These are phyloP conservation scores for Coleophoma eucalyptorum DNA, from an alignment of 2,329 filamentous ascomycete species.

Conservation along the genomic window DNA sequence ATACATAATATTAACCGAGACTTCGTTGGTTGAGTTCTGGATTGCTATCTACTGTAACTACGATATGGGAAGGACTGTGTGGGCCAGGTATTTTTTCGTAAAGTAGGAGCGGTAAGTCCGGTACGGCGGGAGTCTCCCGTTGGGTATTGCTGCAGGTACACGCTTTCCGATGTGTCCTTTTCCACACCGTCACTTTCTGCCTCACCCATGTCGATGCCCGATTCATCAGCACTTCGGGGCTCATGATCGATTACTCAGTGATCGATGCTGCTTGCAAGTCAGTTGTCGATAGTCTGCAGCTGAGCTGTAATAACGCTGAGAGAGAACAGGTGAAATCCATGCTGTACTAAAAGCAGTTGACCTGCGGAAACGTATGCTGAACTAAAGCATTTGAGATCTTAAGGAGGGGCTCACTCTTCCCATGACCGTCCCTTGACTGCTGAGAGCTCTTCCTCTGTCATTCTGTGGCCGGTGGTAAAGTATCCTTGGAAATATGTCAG, in stretches of 20 bases:
- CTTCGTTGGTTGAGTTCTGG: neutral
- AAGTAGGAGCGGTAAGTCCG: neutral
- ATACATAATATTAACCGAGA: too few species aligned
- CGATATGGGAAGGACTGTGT: too few species aligned
- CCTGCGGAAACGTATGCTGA: too few species aligned
- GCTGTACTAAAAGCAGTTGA: too few species aligned
- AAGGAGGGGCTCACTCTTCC: conserved; percentile 62
- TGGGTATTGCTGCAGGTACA: conserved; percentile 12
- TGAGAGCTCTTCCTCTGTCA: conserved; percentile 81
- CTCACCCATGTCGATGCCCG: neutral
- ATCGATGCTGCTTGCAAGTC: conserved; percentile 24
- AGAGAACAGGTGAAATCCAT: too few species aligned
- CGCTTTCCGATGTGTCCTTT: neutral
- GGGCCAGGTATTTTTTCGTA: neutral
- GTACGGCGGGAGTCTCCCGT: neutral
- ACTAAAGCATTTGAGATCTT: conserved; percentile 8
- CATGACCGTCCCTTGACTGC: conserved; percentile 87
- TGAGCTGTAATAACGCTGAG: too few species aligned
- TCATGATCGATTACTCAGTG: conserved; percentile 21
- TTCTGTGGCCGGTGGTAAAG: conserved; percentile 84
- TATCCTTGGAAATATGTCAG: conserved; percentile 46
- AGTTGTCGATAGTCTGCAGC: conserved; percentile 7
- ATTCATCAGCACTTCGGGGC: conserved; percentile 5
- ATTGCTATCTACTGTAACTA: neutral
- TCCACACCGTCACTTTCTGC: neutral